These are phyloP conservation scores for Heritiera littoralis DNA, from an alignment of 345 rosid species.

Conservation along the genomic window DNA sequence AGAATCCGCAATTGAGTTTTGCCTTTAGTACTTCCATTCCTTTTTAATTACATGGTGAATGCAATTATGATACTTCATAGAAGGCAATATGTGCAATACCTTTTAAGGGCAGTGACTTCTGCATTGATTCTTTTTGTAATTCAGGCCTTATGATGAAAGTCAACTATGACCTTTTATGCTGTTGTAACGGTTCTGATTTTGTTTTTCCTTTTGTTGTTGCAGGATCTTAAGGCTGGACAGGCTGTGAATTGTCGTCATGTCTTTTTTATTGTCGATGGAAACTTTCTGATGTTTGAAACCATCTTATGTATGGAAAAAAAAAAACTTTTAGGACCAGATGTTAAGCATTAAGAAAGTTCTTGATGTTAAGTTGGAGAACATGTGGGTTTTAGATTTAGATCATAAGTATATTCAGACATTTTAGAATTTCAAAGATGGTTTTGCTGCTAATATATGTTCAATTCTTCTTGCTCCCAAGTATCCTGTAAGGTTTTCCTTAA, in stretches of 20 bases:
- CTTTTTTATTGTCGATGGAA: background rate
- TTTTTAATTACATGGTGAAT: background rate
- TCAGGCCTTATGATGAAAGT: background rate
- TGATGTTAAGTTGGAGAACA: background rate
- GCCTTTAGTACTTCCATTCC: background rate
- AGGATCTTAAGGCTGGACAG: background rate
- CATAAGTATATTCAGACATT: background rate
- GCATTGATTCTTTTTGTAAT: background rate
- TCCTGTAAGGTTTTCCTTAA: background rate
- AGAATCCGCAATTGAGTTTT: background rate
- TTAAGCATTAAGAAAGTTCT: slow-evolving; percentile 2
- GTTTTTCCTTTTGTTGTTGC: background rate
- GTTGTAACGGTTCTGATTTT: background rate
- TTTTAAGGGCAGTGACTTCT: background rate
- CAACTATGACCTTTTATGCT: background rate
- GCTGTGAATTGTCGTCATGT: background rate
- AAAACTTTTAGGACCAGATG: background rate
- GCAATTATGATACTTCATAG: background rate
- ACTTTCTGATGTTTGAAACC: background rate
- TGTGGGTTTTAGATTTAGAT: background rate
- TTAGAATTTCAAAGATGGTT: background rate
- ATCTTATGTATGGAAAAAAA: background rate
- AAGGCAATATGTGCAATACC: background rate
- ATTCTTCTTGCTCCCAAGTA: background rate
- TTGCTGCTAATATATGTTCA: background rate